These are phyloP conservation scores for Hamamelis virginiana DNA, from an alignment of 164 flowering plant genomes.

Conservation along the genomic window DNA sequence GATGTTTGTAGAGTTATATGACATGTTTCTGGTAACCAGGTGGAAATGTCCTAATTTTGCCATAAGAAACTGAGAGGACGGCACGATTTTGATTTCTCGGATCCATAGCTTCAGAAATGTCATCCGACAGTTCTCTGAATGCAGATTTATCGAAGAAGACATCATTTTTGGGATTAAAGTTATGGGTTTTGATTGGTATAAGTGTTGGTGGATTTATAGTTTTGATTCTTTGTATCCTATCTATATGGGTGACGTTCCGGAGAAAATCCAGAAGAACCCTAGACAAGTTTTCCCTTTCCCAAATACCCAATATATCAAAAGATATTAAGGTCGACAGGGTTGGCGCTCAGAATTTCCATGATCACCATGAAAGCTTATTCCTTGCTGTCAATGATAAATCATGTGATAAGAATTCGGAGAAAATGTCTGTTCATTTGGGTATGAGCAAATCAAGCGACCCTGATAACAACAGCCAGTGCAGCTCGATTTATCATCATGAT, in stretches of 20 bases:
- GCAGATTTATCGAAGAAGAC: conserved; percentile 51
- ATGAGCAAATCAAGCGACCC: conserved; percentile 68
- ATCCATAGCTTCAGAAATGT: conserved; percentile 33
- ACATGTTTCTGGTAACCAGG: conserved; percentile 25
- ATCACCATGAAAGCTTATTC: conserved; percentile 42
- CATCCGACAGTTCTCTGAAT: conserved; percentile 47
- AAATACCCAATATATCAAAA: conserved; percentile 72
- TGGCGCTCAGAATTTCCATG: conserved; percentile 41
- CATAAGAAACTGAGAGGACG: not conserved
- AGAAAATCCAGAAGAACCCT: conserved; percentile 53
- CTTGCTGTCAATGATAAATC: conserved; percentile 42
- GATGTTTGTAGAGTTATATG: not conserved
- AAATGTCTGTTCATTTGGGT: conserved; percentile 61
- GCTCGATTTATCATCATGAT: conserved; percentile 64
- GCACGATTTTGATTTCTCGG: not conserved
- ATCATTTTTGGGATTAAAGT: conserved; percentile 48
- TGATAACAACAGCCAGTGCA: conserved; percentile 71
- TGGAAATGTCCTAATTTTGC: conserved; percentile 18
- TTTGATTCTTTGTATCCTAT: conserved; percentile 55
- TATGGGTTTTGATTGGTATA: conserved; percentile 78
- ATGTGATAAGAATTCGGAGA: conserved; percentile 53
- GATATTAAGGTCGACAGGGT: conserved; percentile 77
- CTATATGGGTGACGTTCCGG: conserved; percentile 57
- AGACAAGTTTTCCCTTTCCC: conserved; percentile 45
- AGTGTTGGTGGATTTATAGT: conserved; percentile 66